Evolutionary conservation across 768 basidiomycete species (phyloP).

Genomic region (Russula lepida): DNA sequence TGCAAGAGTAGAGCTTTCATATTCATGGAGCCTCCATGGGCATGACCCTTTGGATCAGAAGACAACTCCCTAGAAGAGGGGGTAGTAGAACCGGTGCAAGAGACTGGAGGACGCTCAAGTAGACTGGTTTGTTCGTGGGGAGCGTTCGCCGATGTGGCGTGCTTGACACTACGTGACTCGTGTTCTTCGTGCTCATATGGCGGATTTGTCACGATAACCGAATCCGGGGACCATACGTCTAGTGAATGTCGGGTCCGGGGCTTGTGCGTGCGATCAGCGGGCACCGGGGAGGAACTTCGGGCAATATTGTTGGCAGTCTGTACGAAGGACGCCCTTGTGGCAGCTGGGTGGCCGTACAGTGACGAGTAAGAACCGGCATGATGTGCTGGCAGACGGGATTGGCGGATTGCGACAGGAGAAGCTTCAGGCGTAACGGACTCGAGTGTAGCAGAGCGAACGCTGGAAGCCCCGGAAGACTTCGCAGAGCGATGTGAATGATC

Average conservation of each 20-base stretch:
- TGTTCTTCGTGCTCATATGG: constrained; percentile 9
- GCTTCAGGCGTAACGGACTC: background rate
- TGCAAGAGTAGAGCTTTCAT: constrained; percentile 95
- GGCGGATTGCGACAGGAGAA: constrained; percentile 28
- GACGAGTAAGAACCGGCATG: constrained; percentile 46
- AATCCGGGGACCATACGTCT: constrained; percentile 11
- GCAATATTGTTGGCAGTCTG: constrained; percentile 82
- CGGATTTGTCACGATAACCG: background rate
- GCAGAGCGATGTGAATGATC: constrained; percentile 16
- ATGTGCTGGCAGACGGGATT: constrained; percentile 21
- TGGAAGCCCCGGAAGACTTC: constrained; percentile 13
- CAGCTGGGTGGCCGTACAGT: constrained; percentile 65
- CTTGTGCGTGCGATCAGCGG: constrained; percentile 17
- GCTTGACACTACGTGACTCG: background rate
- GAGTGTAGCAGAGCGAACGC: background rate
- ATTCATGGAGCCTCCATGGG: constrained; percentile 80
- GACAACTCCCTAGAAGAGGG: background rate
- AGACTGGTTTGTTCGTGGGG: constrained; percentile 38
- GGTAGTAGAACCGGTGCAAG: background rate
- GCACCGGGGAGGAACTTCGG: constrained; percentile 39
- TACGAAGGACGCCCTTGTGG: constrained; percentile 62
- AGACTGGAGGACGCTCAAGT: constrained; percentile 6
- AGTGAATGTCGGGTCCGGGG: constrained; percentile 23
- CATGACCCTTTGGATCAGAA: constrained; percentile 20
- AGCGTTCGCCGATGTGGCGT: background rate